Evolutionary conservation across 2,329 filamentous ascomycete genomes (phyloP).

Genomic region (Epichloe festucae): DNA sequence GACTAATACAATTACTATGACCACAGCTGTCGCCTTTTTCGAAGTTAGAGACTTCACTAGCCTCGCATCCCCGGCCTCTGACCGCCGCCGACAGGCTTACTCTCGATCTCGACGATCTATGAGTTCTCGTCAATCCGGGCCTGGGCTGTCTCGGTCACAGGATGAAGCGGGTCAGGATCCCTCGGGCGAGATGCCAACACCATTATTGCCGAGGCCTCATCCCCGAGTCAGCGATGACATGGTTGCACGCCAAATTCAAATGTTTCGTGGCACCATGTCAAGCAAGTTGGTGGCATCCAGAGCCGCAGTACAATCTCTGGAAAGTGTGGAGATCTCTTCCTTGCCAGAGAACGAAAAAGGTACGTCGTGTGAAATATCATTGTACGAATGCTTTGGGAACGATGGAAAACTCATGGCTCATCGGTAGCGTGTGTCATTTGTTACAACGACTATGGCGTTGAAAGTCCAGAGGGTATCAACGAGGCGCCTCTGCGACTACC

Average conservation of each 20-base stretch:
- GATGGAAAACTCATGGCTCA: background rate
- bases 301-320: conserved; percentile 31
- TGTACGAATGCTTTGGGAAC: background rate
- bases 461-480: conserved; percentile 43
- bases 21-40: background rate
- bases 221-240: conserved; percentile 17
- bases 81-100: conserved; percentile 14
- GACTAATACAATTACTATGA: background rate
- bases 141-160: conserved; percentile 13
- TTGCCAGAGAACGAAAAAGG: conserved; percentile 34
- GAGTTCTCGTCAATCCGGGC: conserved; percentile 10
- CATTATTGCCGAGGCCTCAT: background rate
- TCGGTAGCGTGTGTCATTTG: conserved; percentile 46
- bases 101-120: conserved; percentile 16
- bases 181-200: background rate
- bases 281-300: conserved; percentile 36
- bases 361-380: conserved; percentile 19
- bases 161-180: conserved; percentile 9
- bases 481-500: conserved; percentile 46
- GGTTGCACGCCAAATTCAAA: conserved; percentile 28
- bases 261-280: conserved; percentile 30
- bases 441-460: conserved; percentile 47
- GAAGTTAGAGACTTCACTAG: background rate
- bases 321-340: conserved; percentile 31
- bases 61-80: conserved; percentile 10